Base-by-base conservation (phyloP, 371 early-diverging fungal species). In the Rhizopus sp. region DNA sequence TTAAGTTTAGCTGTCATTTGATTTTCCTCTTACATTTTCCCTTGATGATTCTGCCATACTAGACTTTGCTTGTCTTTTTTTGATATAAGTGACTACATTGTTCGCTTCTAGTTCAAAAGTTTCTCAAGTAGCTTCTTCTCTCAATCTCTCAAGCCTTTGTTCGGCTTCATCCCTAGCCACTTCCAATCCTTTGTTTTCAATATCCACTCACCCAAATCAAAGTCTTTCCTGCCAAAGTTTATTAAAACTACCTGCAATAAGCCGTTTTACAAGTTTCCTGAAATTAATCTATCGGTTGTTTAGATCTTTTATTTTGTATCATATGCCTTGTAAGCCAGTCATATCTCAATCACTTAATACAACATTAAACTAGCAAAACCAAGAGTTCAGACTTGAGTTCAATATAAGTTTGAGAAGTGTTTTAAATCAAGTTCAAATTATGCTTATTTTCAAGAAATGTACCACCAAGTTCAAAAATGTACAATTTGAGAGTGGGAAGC, bases 171-270 rank as follows among this genome's bases (percentile, higher is more conserved):
- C 40, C 13, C 40, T 40, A 40, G 40, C 40, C 40, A 40, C 7
- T 40, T 40, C 40, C 40, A 40, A 40, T 40, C 40, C 40, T 40
- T 40, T 40, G 40, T 40, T 50, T 50, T 50, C 50, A 32, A 15
- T 50, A 29, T 33, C 40, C 0, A 39, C 53, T n/a, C n/a, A 10
- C 49, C 40, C n/a, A 29, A 53, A 12, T 52, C 32, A 10, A 40
- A 40, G n/a, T 9, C 40, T 40, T 40, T 40, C 40, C 40, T 40
- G n/a, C 4, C 40, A n/a, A n/a, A n/a, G 7, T 40, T 40, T 40
- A 12, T 40, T 40, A 40, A 40, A 13, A 13, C 13, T 40, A 7
- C 40, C 40, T 40, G 40, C 40, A 40, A 40, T 12, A 40, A n/a
- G 40, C 40, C 40, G n/a, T 13, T 40, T 40, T 40, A 40, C 13